Evolutionary conservation across 2,329 filamentous ascomycete species (phyloP).

Genomic region (Pseudogymnoascus sp.): DNA sequence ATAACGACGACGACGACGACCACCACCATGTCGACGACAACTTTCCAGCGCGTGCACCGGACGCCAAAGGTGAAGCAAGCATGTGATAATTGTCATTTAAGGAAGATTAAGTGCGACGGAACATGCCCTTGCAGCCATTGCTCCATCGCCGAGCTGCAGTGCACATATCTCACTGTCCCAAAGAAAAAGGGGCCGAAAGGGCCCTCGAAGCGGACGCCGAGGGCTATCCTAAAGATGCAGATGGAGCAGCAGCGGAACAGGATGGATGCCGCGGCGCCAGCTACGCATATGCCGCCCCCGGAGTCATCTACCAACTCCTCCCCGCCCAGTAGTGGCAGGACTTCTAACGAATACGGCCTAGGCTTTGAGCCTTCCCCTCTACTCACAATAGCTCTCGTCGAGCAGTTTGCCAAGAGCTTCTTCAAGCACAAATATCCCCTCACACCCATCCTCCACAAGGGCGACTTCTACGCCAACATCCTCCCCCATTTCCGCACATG

Average conservation of each 20-base stretch:
- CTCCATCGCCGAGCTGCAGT: slow-evolving; percentile 12
- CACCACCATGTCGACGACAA: not conserved
- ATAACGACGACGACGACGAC: not conserved
- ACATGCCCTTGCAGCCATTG: slow-evolving; percentile 24
- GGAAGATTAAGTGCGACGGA: slow-evolving; percentile 28
- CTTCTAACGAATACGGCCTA: not conserved
- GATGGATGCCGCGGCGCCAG: not conserved
- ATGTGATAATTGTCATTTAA: slow-evolving; percentile 26
- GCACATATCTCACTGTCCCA: slow-evolving; percentile 27
- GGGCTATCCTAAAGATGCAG: not conserved
- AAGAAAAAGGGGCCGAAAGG: slow-evolving; percentile 29
- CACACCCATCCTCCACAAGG: slow-evolving; percentile 26
- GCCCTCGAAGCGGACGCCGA: slow-evolving; percentile 27
- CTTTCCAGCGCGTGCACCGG: not conserved
- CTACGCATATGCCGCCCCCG: not conserved
- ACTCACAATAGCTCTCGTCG: not conserved
- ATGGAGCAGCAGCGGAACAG: not conserved
- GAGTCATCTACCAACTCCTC: slow-evolving; percentile 12
- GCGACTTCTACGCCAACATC: slow-evolving; percentile 15
- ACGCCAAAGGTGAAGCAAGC: slow-evolving; percentile 23
- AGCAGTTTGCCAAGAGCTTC: not conserved
- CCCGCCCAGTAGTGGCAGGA: not conserved
- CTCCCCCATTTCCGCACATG: slow-evolving; percentile 13
- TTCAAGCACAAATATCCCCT: slow-evolving; percentile 28
- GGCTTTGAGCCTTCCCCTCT: not conserved